Evolutionary conservation across 306 rosid genomes (phyloP), one percentile per base, ranked within the genome.

Genomic region (Castanopsis chinensis): DNA sequence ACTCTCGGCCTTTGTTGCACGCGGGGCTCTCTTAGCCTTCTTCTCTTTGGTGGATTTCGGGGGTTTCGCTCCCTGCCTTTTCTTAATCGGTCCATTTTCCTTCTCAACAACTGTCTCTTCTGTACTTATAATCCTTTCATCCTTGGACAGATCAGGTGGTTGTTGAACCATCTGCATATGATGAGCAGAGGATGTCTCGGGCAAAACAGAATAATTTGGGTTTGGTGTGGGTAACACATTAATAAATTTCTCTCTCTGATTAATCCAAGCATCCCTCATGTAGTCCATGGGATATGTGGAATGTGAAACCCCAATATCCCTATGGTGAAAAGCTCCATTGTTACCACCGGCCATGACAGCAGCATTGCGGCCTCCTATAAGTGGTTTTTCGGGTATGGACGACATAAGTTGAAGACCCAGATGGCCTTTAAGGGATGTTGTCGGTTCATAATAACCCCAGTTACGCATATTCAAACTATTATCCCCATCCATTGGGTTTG

Each of bases 391-490:
- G 2, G 91, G 91, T 89, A 95, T 88, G 59, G 94, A 81, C 0
- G 99, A 86, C 97, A 95, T 92, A 80, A 95, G 96, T 83, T 90
- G 97, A 73, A 95, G 90, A 60, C 99, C 96, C 52, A 93, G 89
- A 71, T 93, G 97, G 52, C 87, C 89, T 86, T 93, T 92, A 68
- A 82, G 86, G 32, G 97, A 83, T 0, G 88, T 27, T 0, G 88
- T 73, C 3, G 98, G 93, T 81, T 92, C 99, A 86, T 93, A 92
- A 88, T 90, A 95, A 79, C 97, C 97, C 99, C 99, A 95, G 70
- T 92, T 91, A 72, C 93, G 92, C 78, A 91, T 95, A 86, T 91
- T 89, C 85, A 93, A 89, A 17, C 92, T 88, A 87, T 95, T 96
- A 80, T 93, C 89, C 37, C 88, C 95, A 78, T 95, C 99, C 99